Evolutionary conservation across 768 basidiomycete genomes (phyloP), one percentile per base, ranked within the genome.

Genomic region (Pleurotus ostreatus): DNA sequence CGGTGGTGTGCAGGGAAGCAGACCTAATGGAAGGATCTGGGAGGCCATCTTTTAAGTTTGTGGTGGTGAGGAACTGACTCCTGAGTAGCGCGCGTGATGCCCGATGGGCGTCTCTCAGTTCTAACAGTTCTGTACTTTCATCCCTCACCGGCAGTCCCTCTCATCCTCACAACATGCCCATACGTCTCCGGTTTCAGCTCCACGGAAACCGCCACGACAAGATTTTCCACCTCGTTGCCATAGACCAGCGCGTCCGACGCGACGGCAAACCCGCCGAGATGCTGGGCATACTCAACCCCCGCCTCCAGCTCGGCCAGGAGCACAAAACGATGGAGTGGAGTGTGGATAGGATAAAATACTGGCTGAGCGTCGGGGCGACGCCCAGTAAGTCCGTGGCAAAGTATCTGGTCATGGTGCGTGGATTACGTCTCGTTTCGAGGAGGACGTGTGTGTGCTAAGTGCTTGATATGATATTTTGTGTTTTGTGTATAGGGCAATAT

Each of bases 1-100:
- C 15, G 5, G 20, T 39, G 38, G 20, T 39, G 44, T 41, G 2
- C 20, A 37, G 46, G 22, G 45, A 44, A 45, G 59, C 72, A 58
- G 66, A 89, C 92, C 92, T 57, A 97, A 80, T n/a, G 94, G 94
- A 43, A 97, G 83, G 65, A 96, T 93, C 68, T 95, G 93, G 55
- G 92, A 93, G 20, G 93, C 88, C 94, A 96, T 34, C 30, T 34
- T 34, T 34, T 34, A 8, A 34, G 30, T 34, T 11, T 11, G 30
- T 34, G 30, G 30, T 34, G 30, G 30, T 34, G 30, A 34, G 30
- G 30, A 34, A 34, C 30, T 34, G 30, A 34, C 30, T 34, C 30
- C 30, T 34, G 30, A 34, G 30, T 34, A 34, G 4, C 30, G 30
- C 30, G 30, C 30, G 30, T 34, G 30, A 34, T 34, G 13, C 38